A percentile compares a stretch with the other conserved stretches of the same genome.
Conservation (phyloP, 768 basidiomycete species). For the Mycena kentingensis region DNA sequence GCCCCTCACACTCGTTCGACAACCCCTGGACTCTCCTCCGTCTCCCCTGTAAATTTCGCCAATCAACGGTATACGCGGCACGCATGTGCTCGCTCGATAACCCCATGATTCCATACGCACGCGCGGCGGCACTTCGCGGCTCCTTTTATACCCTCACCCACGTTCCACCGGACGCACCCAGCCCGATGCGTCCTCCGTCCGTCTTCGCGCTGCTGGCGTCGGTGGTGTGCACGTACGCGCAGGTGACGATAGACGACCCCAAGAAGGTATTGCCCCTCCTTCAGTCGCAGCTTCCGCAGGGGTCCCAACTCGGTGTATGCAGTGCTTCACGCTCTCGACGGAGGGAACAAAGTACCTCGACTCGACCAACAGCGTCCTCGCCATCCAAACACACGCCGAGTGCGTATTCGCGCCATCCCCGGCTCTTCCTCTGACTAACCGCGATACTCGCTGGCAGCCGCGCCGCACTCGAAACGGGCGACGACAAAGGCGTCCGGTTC, state of each 20-base stretch:
- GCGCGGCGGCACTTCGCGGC: no score
- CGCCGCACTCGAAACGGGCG: conserved; percentile 11
- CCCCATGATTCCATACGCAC: no score
- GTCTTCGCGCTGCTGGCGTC: neutral
- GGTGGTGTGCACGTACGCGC: neutral
- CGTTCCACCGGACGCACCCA: neutral
- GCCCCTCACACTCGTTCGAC: no score
- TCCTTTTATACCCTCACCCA: neutral
- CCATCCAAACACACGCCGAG: conserved; percentile 16
- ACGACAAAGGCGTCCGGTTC: conserved; percentile 21
- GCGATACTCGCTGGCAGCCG: conserved; percentile 6
- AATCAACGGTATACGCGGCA: no score
- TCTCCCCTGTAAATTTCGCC: no score
- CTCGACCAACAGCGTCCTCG: conserved; percentile 19
- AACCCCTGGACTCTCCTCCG: no score
- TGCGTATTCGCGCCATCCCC: neutral
- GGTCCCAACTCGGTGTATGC: neutral
- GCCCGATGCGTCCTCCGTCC: neutral
- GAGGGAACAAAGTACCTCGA: conserved; percentile 19
- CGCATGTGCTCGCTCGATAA: no score
- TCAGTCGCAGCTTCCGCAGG: neutral
- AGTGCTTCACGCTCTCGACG: conserved; percentile 22
- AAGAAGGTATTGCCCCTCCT: neutral
- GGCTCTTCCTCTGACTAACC: neutral
- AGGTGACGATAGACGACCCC: neutral